A percentile compares a stretch with the other conserved stretches of the same genome.
Conservation (phyloP, 805 yeast genomes). For the Blastobotrys attinorum region DNA sequence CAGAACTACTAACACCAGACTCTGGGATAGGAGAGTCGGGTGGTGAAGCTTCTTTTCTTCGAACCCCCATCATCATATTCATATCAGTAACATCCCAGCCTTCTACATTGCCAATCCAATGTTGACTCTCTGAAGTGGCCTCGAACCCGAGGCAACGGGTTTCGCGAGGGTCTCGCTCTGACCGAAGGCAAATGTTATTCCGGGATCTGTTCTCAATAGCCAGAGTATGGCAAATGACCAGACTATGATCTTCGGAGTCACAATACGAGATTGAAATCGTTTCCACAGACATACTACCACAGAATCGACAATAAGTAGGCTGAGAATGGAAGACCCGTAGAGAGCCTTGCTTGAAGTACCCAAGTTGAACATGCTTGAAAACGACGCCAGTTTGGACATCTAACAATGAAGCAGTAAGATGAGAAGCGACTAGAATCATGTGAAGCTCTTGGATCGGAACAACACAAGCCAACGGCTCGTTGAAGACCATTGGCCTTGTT, state of each 20-base stretch:
- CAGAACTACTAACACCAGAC: background rate
- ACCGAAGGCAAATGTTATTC: slow-evolving; percentile 74
- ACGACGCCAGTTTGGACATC: slow-evolving; percentile 76
- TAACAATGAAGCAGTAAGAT: slow-evolving; percentile 31
- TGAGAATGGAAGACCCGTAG: slow-evolving; percentile 71
- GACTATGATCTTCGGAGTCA: slow-evolving; percentile 42
- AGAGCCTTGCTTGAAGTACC: slow-evolving; percentile 50
- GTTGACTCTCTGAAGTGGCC: slow-evolving; percentile 59
- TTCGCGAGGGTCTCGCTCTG: slow-evolving; percentile 88
- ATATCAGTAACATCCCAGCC: slow-evolving; percentile 76
- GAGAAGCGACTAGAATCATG: slow-evolving; percentile 20
- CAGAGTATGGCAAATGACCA: slow-evolving; percentile 65
- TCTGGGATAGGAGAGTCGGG: background rate
- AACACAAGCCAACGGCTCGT: slow-evolving; percentile 4
- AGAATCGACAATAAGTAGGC: slow-evolving; percentile 82
- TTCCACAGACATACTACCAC: slow-evolving; percentile 79
- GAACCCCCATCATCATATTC: slow-evolving; percentile 65
- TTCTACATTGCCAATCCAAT: slow-evolving; percentile 59
- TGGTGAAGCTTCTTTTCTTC: slow-evolving; percentile 31
- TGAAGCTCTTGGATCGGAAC: slow-evolving; percentile 21
- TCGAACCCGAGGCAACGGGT: slow-evolving; percentile 83
- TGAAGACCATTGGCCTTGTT: slow-evolving; percentile 7
- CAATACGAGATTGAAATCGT: slow-evolving; percentile 69
- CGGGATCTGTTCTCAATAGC: slow-evolving; percentile 67
- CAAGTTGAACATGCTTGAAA: slow-evolving; percentile 53